phyloP scores from a whole-genome alignment of 1,139 yeast genomes.

The Geotrichum macrosporum region DNA sequence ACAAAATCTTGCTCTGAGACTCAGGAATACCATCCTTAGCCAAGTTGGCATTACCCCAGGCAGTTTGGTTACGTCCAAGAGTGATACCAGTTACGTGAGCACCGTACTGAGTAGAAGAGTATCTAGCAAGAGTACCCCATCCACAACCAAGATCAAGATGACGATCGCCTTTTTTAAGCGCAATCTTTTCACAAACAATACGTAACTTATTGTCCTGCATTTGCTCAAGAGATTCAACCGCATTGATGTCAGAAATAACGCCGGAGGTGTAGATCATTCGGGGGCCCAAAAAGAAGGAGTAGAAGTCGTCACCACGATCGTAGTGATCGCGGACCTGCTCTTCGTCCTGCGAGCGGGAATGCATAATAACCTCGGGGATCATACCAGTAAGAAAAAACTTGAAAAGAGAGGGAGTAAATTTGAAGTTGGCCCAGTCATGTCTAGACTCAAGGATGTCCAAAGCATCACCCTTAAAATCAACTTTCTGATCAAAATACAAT shows the following conservation, averaged over 20 bases:
- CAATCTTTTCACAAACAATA: constrained; percentile 83
- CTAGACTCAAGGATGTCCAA: constrained; percentile 79
- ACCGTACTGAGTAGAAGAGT: constrained; percentile 76
- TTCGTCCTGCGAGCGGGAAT: constrained; percentile 90
- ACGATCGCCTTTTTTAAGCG: constrained; percentile 63
- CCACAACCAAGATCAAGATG: constrained; percentile 90
- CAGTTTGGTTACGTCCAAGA: constrained; percentile 84
- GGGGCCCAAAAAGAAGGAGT: constrained; percentile 90
- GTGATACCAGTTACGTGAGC: constrained; percentile 89
- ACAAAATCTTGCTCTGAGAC: constrained; percentile 71
- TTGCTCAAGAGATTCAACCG: constrained; percentile 76
- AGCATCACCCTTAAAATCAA: constrained; percentile 82
- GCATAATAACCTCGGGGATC: constrained; percentile 91
- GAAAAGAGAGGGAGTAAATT: constrained; percentile 73
- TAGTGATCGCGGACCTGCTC: constrained; percentile 95
- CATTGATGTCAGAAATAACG: constrained; percentile 63
- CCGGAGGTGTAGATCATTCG: constrained; percentile 94
- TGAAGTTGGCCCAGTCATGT: constrained; percentile 86
- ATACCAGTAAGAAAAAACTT: constrained; percentile 75
- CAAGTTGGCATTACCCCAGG: constrained; percentile 77
- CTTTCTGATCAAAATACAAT: constrained; percentile 77
- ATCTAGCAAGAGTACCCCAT: constrained; percentile 92
- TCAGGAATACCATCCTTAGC: constrained; percentile 60
- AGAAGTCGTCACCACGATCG: constrained; percentile 95
- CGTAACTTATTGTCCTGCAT: constrained; percentile 87